phyloP scores from a whole-genome alignment of 768 basidiomycete genomes.

The Brasilioporus rufonigricans region DNA sequence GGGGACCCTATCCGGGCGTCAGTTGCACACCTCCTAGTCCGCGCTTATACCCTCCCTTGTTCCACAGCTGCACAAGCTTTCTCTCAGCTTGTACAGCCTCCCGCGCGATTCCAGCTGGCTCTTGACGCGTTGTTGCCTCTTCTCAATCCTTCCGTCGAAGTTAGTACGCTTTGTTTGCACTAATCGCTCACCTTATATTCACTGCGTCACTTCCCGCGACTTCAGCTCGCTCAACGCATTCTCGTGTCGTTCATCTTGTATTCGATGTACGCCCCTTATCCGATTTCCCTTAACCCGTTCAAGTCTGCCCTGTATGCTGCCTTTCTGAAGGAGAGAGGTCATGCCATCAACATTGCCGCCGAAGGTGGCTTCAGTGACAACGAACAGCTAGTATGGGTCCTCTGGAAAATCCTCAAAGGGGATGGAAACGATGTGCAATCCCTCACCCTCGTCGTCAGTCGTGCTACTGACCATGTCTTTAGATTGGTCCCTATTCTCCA shows the following conservation, averaged over 20 bases:
- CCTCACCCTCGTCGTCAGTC: neutral
- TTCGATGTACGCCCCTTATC: slow-evolving; percentile 76
- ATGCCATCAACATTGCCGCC: slow-evolving; percentile 50
- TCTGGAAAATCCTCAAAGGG: slow-evolving; percentile 84
- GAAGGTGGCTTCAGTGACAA: slow-evolving; percentile 52
- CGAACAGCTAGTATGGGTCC: slow-evolving; percentile 81
- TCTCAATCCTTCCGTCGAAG: slow-evolving; percentile 57
- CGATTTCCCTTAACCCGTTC: slow-evolving; percentile 80
- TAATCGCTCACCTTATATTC: slow-evolving; percentile 17
- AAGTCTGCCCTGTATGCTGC: slow-evolving; percentile 67
- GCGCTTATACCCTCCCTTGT: slow-evolving; percentile 69
- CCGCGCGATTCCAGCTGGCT: slow-evolving; percentile 78
- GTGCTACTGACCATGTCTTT: slow-evolving; percentile 5
- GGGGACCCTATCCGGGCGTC: slow-evolving; percentile 53
- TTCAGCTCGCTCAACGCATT: slow-evolving; percentile 68
- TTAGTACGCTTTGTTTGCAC: slow-evolving; percentile 32
- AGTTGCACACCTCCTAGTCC: slow-evolving; percentile 63
- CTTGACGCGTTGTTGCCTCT: slow-evolving; percentile 78
- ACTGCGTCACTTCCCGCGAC: slow-evolving; percentile 10
- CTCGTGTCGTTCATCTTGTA: slow-evolving; percentile 78
- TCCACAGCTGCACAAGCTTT: slow-evolving; percentile 76
- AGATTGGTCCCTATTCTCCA: slow-evolving; percentile 85
- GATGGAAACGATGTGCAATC: slow-evolving; percentile 71
- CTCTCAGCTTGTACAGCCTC: slow-evolving; percentile 70
- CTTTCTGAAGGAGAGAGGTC: slow-evolving; percentile 65